phyloP scores from a whole-genome alignment of 2,329 filamentous ascomycete species.

The Magnaporthales sp. region DNA sequence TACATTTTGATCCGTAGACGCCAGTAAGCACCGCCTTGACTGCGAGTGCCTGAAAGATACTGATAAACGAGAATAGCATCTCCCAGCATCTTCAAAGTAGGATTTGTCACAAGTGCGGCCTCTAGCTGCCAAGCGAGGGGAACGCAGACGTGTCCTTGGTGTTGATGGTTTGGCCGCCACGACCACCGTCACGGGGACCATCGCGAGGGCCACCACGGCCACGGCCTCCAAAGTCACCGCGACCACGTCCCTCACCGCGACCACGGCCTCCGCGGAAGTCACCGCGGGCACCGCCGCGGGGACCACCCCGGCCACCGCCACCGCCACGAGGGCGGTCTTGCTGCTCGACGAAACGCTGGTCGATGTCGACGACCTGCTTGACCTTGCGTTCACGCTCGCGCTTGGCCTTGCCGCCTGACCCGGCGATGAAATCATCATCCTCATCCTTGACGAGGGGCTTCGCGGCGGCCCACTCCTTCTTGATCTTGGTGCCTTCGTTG shows the following conservation, averaged over 20 bases:
- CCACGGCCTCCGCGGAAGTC: slow-evolving; percentile 40
- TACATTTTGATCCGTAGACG: not conserved
- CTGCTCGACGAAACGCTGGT: slow-evolving; percentile 68
- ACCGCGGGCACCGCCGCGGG: slow-evolving; percentile 33
- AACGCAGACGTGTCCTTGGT: slow-evolving; percentile 49
- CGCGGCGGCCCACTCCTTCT: slow-evolving; percentile 90
- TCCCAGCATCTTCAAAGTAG: not conserved
- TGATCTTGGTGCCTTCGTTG: slow-evolving; percentile 80
- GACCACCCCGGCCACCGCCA: slow-evolving; percentile 44
- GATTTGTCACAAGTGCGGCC: not conserved
- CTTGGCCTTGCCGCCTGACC: slow-evolving; percentile 65
- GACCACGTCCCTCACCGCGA: slow-evolving; percentile 35
- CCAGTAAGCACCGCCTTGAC: not conserved
- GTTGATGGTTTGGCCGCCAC: slow-evolving; percentile 38
- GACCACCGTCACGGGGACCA: slow-evolving; percentile 12
- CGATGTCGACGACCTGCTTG: slow-evolving; percentile 84
- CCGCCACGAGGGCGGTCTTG: slow-evolving; percentile 50
- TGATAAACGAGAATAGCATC: not conserved
- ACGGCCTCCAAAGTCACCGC: slow-evolving; percentile 34
- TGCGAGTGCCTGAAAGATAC: not conserved
- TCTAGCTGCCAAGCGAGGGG: slow-evolving; percentile 46
- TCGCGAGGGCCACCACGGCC: slow-evolving; percentile 32
- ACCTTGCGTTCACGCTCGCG: slow-evolving; percentile 85
- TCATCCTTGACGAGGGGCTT: slow-evolving; percentile 61
- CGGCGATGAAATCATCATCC: slow-evolving; percentile 70